Percentiles rank a stretch among this genome's conserved stretches.
Evolutionary conservation across 2,329 filamentous ascomycete species (phyloP).

Genomic region (Colletotrichum gloeosporioides): DNA sequence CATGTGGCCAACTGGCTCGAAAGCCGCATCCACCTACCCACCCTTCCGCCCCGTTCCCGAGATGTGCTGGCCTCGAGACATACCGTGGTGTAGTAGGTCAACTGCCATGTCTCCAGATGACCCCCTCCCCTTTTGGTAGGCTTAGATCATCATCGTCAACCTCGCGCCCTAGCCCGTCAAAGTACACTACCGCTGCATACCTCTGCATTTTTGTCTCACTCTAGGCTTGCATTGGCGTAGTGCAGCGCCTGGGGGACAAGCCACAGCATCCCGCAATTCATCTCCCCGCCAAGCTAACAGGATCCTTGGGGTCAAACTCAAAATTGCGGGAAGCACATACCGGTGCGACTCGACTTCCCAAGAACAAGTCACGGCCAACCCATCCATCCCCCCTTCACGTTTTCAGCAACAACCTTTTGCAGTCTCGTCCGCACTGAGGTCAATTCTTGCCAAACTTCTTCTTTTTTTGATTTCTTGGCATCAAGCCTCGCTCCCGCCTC

Average conservation of each 20-base stretch:
- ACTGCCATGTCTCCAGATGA: neutral
- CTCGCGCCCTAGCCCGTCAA: neutral
- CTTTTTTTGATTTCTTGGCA: slow-evolving; percentile 1
- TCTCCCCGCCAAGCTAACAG: neutral
- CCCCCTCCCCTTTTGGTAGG: neutral
- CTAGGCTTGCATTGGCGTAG: neutral
- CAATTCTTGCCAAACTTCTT: neutral
- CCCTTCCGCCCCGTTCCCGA: neutral
- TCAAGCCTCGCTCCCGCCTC: neutral
- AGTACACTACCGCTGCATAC: neutral
- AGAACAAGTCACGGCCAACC: neutral
- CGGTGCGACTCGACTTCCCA: neutral
- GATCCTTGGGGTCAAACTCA: neutral
- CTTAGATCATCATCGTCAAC: neutral
- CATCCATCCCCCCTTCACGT: neutral
- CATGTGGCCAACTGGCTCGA: slow-evolving; percentile 10
- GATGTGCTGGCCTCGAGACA: neutral
- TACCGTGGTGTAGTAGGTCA: neutral
- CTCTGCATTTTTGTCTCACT: neutral
- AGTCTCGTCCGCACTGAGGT: neutral
- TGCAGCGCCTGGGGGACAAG: neutral
- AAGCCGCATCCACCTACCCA: neutral
- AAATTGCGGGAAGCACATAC: neutral
- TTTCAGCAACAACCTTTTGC: neutral
- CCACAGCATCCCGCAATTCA: neutral